Base-by-base conservation (phyloP, 352 stramenopile genomes). In the Phytopythium aichiense region DNA sequence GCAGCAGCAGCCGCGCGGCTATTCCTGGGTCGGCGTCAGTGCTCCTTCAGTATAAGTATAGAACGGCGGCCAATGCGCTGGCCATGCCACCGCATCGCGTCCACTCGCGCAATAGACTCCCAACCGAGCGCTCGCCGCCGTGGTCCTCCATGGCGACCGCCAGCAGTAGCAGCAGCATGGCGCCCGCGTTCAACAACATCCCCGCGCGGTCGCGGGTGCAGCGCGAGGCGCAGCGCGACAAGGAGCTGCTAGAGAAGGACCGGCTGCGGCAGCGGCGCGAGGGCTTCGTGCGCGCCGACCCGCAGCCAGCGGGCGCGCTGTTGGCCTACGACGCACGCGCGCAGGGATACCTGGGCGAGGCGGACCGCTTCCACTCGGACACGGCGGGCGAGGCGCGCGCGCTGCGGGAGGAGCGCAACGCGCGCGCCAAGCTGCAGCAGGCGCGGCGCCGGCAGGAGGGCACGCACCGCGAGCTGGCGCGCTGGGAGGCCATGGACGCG, bases 361-460 rank as follows among this genome's bases (percentile, higher is more conserved):
- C 86, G 30, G 88, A 97, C 45, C 74, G 89, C 11, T 98, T 97
- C 71, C 88, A 97, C 61, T 91, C 88, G 33, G 91, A 98, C 67
- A 93, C 84, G 31, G 85, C 84, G 15, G 91, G 88, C 0, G 91
- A 97, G 62, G 88, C 94, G 63, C 81, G 87, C 15, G 72, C 76
- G 3, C 30, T 51, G 28, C 79, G 88, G 25, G 78, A 96, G 38
- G 80, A 81, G 18, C 69, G 60, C 64, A 72, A 74, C 15, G 64
- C 79, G 31, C 77, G 75, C 40, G 62, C 73, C 55, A 79, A 84
- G 53, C 68, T 87, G 45, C 69, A 84, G 8, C 82, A 92, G n/a
- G 84, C 91, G 38, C 65, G 73, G 55, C 85, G 81, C 58, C 81
- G 85, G 23, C 76, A 71, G 55, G 75, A 93, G 22, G 67, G 62